A percentile compares a stretch with the other conserved stretches of the same genome.
Evolutionary conservation across 306 rosid species (phyloP).

Genomic region (Trifolium fragiferum): DNA sequence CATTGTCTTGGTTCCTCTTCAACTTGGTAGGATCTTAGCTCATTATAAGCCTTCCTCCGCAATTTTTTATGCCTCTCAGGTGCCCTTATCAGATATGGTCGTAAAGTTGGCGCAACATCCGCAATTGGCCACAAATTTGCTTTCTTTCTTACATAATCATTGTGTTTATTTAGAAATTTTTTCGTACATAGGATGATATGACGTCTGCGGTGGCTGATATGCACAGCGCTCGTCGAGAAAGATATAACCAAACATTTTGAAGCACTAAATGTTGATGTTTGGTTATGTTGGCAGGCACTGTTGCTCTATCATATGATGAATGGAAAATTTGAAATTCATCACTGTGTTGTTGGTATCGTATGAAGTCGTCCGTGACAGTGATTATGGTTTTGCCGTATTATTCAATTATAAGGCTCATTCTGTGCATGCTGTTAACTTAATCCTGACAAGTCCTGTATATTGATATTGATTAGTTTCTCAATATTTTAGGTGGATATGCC

Average conservation of each 20-base stretch:
- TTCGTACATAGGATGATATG: slow-evolving; percentile 73
- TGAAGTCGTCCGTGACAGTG: not conserved
- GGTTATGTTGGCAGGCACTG: too few species aligned
- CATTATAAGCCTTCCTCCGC: too few species aligned
- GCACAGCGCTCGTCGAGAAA: slow-evolving; percentile 56
- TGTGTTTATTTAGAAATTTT: slow-evolving; percentile 32
- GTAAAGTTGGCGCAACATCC: too few species aligned
- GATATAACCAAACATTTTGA: slow-evolving; percentile 46
- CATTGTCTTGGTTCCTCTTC: too few species aligned
- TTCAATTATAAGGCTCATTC: slow-evolving; percentile 7
- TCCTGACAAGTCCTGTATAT: slow-evolving; percentile 4
- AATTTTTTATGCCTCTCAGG: too few species aligned
- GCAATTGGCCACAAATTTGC: not conserved
- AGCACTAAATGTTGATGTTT: slow-evolving; percentile 31
- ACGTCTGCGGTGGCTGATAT: slow-evolving; percentile 78
- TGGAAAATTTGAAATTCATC: too few species aligned
- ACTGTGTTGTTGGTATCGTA: not conserved
- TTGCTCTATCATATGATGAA: too few species aligned
- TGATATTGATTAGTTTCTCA: slow-evolving; percentile 10
- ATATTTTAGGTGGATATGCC: slow-evolving; percentile 68
- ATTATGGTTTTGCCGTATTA: not conserved
- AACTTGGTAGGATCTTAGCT: too few species aligned
- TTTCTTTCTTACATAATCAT: not conserved
- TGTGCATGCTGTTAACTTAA: slow-evolving; percentile 16
- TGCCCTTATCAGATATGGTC: too few species aligned